A percentile compares a stretch with the other conserved stretches of the same genome.
Conservation (phyloP, 306 rosid genomes). For the Glycine soja region DNA sequence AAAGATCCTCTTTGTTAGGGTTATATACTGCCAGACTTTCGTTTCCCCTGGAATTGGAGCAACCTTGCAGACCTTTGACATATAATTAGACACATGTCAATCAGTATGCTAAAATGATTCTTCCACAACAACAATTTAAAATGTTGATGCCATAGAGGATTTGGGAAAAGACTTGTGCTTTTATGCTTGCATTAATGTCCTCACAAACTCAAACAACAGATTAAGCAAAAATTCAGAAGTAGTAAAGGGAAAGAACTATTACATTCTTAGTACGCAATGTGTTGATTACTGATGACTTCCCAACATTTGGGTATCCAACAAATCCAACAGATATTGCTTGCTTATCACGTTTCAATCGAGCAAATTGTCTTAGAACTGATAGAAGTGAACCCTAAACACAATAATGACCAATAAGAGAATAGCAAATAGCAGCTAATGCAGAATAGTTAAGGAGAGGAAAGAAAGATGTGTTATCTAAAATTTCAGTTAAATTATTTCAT, state of each 20-base stretch:
- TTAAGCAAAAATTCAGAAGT: constrained; percentile 36
- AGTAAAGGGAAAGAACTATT: constrained; percentile 46
- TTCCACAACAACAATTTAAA: background rate
- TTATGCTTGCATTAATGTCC: background rate
- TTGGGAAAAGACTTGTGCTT: background rate
- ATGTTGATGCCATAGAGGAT: background rate
- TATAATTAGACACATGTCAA: constrained; percentile 36
- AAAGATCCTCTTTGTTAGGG: constrained; percentile 94
- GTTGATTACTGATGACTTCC: constrained; percentile 94
- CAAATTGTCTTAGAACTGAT: constrained; percentile 90
- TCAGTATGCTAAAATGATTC: constrained; percentile 31
- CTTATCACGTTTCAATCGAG: constrained; percentile 89
- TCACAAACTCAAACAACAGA: background rate
- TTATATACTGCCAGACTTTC: constrained; percentile 95
- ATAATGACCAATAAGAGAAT: constrained; percentile 32
- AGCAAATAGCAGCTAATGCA: background rate
- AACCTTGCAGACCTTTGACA: constrained; percentile 88
- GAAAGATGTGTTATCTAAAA: constrained; percentile 22
- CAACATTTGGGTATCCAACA: constrained; percentile 96
- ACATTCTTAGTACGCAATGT: constrained; percentile 89
- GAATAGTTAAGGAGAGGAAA: background rate
- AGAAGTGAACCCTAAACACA: constrained; percentile 82
- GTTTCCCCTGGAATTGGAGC: constrained; percentile 99
- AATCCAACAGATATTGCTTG: constrained; percentile 98
- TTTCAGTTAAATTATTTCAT: constrained; percentile 2